Evolutionary conservation across 192 early-diverging fungal genomes (phyloP).

Genomic region (Backusella morwellensis): DNA sequence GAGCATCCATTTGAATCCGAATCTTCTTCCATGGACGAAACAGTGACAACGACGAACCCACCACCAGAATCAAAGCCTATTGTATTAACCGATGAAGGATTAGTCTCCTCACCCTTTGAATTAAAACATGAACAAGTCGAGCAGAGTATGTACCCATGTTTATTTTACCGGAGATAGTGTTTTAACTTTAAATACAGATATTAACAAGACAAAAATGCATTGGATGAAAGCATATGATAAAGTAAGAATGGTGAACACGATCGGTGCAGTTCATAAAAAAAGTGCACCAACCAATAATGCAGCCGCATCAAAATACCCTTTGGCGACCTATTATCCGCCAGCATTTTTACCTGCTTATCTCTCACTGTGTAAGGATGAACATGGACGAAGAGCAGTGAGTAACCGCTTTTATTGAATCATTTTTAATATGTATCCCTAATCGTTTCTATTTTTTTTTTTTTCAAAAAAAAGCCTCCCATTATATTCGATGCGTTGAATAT

Average conservation of each 20-base stretch:
- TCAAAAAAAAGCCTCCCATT: conserved; percentile 30
- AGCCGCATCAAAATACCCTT: conserved; percentile 15
- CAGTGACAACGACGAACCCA: not conserved
- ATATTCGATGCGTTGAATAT: conserved; percentile 27
- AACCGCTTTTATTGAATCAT: not conserved
- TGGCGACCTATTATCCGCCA: conserved; percentile 34
- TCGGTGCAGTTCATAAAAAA: conserved; percentile 40
- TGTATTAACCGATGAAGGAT: not conserved
- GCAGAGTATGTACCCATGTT: not conserved
- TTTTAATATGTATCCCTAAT: not conserved
- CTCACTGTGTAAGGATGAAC: conserved; percentile 23
- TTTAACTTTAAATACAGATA: not conserved
- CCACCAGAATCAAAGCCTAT: not conserved
- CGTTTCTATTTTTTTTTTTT: not conserved
- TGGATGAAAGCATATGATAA: conserved; percentile 23
- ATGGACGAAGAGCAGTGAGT: conserved; percentile 28
- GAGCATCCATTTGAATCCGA: conserved; percentile 33
- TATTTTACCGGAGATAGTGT: not conserved
- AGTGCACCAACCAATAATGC: conserved; percentile 27
- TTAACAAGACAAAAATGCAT: conserved; percentile 10
- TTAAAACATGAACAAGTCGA: not conserved
- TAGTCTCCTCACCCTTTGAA: not conserved
- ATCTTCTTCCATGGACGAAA: not conserved
- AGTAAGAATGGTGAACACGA: conserved; percentile 18
- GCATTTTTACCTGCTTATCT: conserved; percentile 25